Conservation (phyloP, 2,329 filamentous ascomycete genomes). For the Penicillium sp. region DNA sequence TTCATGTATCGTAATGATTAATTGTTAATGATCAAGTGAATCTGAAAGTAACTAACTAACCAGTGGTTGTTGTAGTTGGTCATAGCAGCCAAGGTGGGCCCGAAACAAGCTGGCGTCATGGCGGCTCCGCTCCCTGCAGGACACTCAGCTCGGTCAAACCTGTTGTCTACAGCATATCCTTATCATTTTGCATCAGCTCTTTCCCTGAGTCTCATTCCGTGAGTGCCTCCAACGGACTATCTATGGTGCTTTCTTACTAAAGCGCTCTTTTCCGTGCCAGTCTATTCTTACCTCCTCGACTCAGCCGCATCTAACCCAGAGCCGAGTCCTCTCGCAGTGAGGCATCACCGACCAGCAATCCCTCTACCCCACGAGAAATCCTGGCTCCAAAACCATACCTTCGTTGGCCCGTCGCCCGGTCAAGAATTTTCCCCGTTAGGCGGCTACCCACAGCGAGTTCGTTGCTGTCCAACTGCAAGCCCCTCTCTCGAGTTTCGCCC, state of each 20-base stretch:
- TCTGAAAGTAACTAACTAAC: no score
- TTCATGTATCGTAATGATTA: no score
- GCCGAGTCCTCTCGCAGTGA: conserved; percentile 6
- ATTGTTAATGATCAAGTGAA: neutral
- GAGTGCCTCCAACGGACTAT: no score
- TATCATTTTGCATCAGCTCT: conserved; percentile 5
- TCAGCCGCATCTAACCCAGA: neutral
- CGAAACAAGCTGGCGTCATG: conserved; percentile 14
- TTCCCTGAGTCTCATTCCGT: neutral
- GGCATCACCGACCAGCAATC: conserved; percentile 10
- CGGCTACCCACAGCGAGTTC: neutral
- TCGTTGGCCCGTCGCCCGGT: conserved; percentile 24
- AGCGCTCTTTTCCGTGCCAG: neutral
- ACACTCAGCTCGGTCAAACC: conserved; percentile 1
- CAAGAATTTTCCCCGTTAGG: conserved; percentile 6
- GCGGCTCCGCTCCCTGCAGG: conserved; percentile 12
- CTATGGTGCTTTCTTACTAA: neutral
- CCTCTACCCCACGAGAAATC: conserved; percentile 21
- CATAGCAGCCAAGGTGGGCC: neutral
- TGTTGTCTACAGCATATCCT: conserved; percentile 4
- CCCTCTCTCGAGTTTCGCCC: conserved; percentile 20
- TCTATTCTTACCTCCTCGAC: conserved; percentile 3
- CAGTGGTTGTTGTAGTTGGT: neutral
- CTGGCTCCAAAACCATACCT: conserved; percentile 38
- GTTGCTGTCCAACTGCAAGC: conserved; percentile 1